Evolutionary conservation across 2,329 filamentous ascomycete species (phyloP).

Genomic region (Hirsutella thompsonii): DNA sequence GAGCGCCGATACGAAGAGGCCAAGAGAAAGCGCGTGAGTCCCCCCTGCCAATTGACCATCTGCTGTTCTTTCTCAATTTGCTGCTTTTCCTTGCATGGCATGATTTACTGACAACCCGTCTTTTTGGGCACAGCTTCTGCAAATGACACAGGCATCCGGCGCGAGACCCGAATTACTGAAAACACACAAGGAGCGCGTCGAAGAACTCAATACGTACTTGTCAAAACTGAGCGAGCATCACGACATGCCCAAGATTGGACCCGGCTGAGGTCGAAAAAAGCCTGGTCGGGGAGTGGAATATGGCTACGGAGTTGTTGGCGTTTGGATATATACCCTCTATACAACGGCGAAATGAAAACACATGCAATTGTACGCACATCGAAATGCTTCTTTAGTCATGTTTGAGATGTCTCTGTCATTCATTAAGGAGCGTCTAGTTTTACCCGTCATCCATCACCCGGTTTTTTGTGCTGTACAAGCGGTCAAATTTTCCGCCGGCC

Average conservation of each 20-base stretch:
- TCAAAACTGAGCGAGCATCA: constrained; percentile 92
- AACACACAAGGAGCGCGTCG: constrained; percentile 92
- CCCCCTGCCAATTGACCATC: constrained; percentile 1
- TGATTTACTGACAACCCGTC: no score
- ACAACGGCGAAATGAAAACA: neutral
- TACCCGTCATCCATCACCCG: no score
- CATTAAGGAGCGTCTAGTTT: neutral
- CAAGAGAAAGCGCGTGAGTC: constrained; percentile 62
- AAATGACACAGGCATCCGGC: constrained; percentile 52
- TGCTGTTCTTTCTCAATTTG: no score
- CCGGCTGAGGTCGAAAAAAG: constrained; percentile 30
- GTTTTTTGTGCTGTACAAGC: neutral
- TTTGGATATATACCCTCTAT: constrained; percentile 13
- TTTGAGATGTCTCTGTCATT: neutral
- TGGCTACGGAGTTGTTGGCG: constrained; percentile 11
- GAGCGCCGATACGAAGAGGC: constrained; percentile 72
- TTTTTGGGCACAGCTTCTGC: constrained; percentile 50
- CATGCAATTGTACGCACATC: neutral
- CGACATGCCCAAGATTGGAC: constrained; percentile 71
- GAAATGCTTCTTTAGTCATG: neutral
- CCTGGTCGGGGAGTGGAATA: neutral
- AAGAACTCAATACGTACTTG: constrained; percentile 89
- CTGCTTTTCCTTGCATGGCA: no score
- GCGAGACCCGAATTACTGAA: constrained; percentile 68
- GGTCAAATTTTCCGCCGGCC: neutral